Percentiles rank a stretch among this genome's conserved stretches.
phyloP scores from a whole-genome alignment of 192 early-diverging fungal genomes.

The Backusella sp. region DNA sequence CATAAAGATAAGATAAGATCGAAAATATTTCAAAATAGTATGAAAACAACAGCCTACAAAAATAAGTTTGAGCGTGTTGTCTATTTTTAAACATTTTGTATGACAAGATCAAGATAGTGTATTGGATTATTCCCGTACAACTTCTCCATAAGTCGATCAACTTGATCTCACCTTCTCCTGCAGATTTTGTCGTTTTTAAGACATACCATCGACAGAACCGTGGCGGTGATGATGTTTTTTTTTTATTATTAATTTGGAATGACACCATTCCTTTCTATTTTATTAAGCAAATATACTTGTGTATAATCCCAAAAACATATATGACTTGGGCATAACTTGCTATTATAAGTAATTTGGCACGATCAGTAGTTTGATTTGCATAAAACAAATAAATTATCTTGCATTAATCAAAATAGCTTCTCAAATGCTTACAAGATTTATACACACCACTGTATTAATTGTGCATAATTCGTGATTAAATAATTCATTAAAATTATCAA shows the following conservation, averaged over 20 bases:
- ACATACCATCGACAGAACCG: neutral
- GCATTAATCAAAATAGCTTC: neutral
- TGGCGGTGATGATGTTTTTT: no score
- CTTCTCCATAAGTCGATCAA: neutral
- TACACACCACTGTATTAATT: no score
- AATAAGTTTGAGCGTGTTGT: neutral
- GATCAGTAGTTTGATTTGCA: neutral
- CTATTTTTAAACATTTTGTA: neutral
- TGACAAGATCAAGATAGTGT: neutral
- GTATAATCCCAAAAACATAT: neutral
- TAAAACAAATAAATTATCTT: neutral
- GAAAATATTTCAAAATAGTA: neutral
- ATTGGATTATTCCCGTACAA: neutral
- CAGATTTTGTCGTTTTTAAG: neutral
- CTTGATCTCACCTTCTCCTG: neutral
- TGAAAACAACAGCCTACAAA: neutral
- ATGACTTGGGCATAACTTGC: neutral
- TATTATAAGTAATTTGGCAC: neutral
- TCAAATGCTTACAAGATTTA: no score
- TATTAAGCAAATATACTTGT: neutral
- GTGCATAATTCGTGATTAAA: no score
- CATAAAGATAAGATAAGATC: neutral
- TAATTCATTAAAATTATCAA: no score
- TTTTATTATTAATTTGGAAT: neutral
- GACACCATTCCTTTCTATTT: neutral